Percentiles rank a stretch among this genome's conserved stretches.
Conservation (phyloP, 108 stramenopile species). For the Hondaea fermentalgiana region DNA sequence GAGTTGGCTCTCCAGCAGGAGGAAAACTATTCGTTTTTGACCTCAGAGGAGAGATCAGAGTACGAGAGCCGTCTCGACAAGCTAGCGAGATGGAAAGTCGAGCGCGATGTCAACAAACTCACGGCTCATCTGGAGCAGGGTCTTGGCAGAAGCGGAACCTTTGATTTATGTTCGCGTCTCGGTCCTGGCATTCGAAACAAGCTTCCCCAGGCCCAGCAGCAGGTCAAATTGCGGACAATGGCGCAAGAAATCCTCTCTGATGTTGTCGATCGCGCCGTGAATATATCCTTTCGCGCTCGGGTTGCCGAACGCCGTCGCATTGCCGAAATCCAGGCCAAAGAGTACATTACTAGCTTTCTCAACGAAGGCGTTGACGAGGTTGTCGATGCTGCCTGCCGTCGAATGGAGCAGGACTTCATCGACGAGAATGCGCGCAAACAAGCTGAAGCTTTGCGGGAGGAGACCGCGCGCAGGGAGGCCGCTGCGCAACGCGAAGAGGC, state of each 20-base stretch:
- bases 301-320: background rate
- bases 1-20: no score
- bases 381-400: no score
- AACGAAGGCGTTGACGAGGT: background rate
- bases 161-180: background rate
- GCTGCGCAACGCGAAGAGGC: background rate
- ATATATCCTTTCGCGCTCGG: background rate
- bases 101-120: background rate
- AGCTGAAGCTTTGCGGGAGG: no score
- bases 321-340: background rate
- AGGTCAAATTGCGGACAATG: background rate
- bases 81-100: background rate
- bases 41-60: no score
- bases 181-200: background rate
- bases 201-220: background rate
- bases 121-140: background rate
- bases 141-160: background rate
- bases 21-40: no score
- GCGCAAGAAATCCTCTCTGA: background rate
- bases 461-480: background rate
- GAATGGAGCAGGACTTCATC: no score
- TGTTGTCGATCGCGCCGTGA: background rate
- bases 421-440: no score
- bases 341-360: background rate
- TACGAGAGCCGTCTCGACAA: background rate